Evolutionary conservation across 2,329 filamentous ascomycete species (phyloP), one percentile per base, ranked within the genome.

Genomic region (Pseudonectria buxi): DNA sequence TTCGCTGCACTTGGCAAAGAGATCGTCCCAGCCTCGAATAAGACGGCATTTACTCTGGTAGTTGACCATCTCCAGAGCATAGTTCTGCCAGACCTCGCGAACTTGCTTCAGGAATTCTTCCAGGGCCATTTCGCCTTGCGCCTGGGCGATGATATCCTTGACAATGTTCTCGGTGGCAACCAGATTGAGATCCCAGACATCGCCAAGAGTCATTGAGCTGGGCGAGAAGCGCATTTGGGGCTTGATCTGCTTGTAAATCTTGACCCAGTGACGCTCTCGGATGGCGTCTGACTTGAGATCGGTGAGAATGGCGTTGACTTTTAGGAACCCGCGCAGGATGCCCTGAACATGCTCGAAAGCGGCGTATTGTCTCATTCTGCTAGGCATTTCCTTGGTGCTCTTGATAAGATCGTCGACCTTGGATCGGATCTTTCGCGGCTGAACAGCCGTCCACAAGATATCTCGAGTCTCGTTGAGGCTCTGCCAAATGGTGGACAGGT

Each of bases 311-410:
- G 82, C 72, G 55, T 96, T 98, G 50, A 94, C 87, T 60, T 95
- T 96, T 45, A 95, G 73, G 32, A 94, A 75, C 43, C 89, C 82
- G 29, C 88, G 84, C 27, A 98, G 76, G 22, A 94, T 85, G 45
- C 79, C 87, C 58, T 98, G 94, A 26, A 98, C 88, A 55, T 98
- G 90, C 62, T 98, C 94, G 57, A 98, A 99, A n/a, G 94, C 94
- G 50, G 94, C 90, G 61, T 99, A 99, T 56, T 98, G 94, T 41
- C 94, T 82, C 90, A 98, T 96, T 40, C 92, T 82, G 62, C 88
- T 95, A 0, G 94, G 92, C 92, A 98, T 96, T 44, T 96, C 90
- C 65, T 95, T 96, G 25, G 89, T 96, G 76, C 94, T 94, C 69
- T 95, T 95, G 59, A 96, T 86, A 35, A 96, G 74, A 31, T 83